These are phyloP conservation scores for Pelargonium fulgidum DNA, from an alignment of 441 rosid species.

Conservation along the genomic window DNA sequence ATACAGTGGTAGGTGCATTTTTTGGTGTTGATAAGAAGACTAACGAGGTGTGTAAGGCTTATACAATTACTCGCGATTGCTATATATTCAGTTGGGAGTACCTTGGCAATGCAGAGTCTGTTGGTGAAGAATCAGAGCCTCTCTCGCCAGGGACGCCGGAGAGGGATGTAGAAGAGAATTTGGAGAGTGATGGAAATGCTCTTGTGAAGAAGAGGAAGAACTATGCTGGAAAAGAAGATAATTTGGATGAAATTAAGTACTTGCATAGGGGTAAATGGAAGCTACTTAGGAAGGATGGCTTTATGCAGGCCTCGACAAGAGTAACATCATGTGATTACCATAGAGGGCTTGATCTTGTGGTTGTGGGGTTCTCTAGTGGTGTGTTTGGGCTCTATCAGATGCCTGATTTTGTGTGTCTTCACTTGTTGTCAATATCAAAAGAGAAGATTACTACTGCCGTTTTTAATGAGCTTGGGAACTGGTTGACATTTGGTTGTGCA, in stretches of 20 bases:
- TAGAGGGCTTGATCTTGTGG: conserved; percentile 68
- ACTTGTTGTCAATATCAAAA: conserved; percentile 73
- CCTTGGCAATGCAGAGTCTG: conserved; percentile 30
- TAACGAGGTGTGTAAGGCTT: conserved; percentile 43
- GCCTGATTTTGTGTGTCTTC: conserved; percentile 93
- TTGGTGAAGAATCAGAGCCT: conserved; percentile 33
- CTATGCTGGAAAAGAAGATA: conserved; percentile 38
- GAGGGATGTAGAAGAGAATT: conserved; percentile 33
- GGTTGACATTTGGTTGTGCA: conserved; percentile 94
- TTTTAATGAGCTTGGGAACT: conserved; percentile 84
- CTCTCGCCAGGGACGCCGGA: conserved; percentile 63
- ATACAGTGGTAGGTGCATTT: conserved; percentile 80
- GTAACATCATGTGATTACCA: conserved; percentile 81
- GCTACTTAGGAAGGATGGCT: conserved; percentile 75
- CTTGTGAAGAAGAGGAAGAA: conserved; percentile 51
- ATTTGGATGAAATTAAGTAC: conserved; percentile 31
- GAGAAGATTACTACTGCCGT: conserved; percentile 83
- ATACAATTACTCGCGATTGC: conserved; percentile 72
- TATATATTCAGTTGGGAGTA: conserved; percentile 74
- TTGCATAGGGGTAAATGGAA: conserved; percentile 70
- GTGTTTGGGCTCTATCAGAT: conserved; percentile 90
- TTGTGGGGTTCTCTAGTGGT: conserved; percentile 84
- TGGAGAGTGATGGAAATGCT: conserved; percentile 17
- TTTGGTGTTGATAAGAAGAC: conserved; percentile 66
- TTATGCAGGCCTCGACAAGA: conserved; percentile 60